Evolutionary conservation across 352 stramenopile species (phyloP), one percentile per base, ranked within the genome.

Genomic region (Phytophthora constricta): DNA sequence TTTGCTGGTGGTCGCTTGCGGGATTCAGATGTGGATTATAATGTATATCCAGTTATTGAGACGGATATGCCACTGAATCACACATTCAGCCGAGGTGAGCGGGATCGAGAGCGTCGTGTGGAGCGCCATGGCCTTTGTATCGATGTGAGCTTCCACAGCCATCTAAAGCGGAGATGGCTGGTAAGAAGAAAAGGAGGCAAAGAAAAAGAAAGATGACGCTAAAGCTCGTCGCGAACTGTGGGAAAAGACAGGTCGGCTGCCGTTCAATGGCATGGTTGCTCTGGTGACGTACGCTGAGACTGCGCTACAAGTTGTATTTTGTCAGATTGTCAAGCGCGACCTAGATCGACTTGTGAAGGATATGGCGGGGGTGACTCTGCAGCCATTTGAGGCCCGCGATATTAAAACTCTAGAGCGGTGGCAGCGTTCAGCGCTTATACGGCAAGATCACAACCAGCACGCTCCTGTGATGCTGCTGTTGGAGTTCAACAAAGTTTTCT

Each of bases 401-500:
- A 70, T 78, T 2, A n/a, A 37, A 10, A 56, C 37, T 33, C 22
- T 82, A 5, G 66, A 75, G 20, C 23, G 13, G 10, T 76, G 70
- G 70, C 66, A 67, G 14, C 23, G 39, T 3, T 26, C 41, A 4
- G 26, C 46, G 17, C 39, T 19, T 17, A 9, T 26, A 31, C 17
- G 28, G 33, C 14, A 37, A 7, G 27, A 58, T 27, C 58, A 62
- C 51, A 49, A 69, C 19, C 54, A 58, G 19, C 37, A 61, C 19
- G 16, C 47, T 49, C 57, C 52, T 9, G 34, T 41, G 5, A 76
- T 81, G 23, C 22, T 82, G 31, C 47, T 90, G 11, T 20, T 90
- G 28, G 79, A 90, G 46, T 78, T 86, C 22, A 79, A 77, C 43
- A 81, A 80, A 42, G 58, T 86, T 26, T 90, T 87, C 47, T 80